Percentiles rank a stretch among this genome's conserved stretches.
phyloP scores from a whole-genome alignment of 495 filamentous ascomycete species.

The Hyaloscypha hepaticicola region DNA sequence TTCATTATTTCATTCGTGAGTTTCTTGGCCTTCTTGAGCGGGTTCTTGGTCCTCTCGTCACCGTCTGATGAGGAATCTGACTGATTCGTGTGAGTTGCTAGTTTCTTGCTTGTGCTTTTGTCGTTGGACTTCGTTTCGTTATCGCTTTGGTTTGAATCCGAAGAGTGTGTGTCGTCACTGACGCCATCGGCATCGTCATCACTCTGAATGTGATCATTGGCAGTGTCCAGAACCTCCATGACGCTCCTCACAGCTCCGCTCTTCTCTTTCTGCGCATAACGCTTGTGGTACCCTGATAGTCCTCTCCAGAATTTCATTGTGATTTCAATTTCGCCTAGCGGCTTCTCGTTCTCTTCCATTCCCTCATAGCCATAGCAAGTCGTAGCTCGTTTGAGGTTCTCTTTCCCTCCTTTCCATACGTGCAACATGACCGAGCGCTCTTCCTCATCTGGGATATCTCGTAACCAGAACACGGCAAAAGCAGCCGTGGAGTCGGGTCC shows the following conservation, averaged over 20 bases:
- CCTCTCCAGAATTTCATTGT: slow-evolving; percentile 56
- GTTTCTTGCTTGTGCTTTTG: slow-evolving; percentile 29
- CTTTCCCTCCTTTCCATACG: slow-evolving; percentile 55
- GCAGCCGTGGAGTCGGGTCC: slow-evolving; percentile 54
- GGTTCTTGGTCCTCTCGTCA: slow-evolving; percentile 20
- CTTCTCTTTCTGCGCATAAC: slow-evolving; percentile 45
- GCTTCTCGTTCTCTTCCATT: slow-evolving; percentile 42
- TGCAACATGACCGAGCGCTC: slow-evolving; percentile 50
- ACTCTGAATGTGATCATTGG: slow-evolving; percentile 51
- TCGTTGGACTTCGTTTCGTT: slow-evolving; percentile 24
- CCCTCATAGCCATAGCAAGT: slow-evolving; percentile 40
- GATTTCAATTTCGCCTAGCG: slow-evolving; percentile 55
- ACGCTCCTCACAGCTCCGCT: slow-evolving; percentile 52
- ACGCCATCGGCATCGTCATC: slow-evolving; percentile 40
- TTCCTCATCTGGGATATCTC: slow-evolving; percentile 63
- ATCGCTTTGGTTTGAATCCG: slow-evolving; percentile 20
- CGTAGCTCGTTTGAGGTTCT: slow-evolving; percentile 43
- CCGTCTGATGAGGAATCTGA: slow-evolving; percentile 32
- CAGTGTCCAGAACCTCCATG: slow-evolving; percentile 61
- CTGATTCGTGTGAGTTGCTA: slow-evolving; percentile 39
- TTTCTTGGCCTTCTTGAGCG: slow-evolving; percentile 29
- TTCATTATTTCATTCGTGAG: slow-evolving; percentile 26
- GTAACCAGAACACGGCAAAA: slow-evolving; percentile 65
- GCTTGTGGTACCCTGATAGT: slow-evolving; percentile 54
- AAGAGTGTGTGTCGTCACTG: slow-evolving; percentile 22